Conservation (phyloP, 1,139 yeast species). For the Candida dubliniensis region DNA sequence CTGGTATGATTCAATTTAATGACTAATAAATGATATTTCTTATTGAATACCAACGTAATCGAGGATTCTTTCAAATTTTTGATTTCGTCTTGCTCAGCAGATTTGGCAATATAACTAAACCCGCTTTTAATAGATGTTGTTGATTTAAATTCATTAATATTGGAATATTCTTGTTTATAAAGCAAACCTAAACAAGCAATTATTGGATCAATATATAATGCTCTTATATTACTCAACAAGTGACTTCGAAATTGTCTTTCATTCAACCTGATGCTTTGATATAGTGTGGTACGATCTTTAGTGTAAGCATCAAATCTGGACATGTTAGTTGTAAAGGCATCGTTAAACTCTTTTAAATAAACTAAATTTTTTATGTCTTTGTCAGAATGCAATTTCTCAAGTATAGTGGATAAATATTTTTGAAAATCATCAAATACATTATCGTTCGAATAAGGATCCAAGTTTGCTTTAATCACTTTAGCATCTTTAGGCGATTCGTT, state of each 20-base stretch:
- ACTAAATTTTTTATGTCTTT: slow-evolving; percentile 32
- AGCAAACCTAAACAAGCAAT: slow-evolving; percentile 36
- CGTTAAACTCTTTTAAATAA: slow-evolving; percentile 39
- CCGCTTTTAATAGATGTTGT: slow-evolving; percentile 26
- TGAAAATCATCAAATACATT: slow-evolving; percentile 41
- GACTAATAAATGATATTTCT: slow-evolving; percentile 19
- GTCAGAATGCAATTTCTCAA: slow-evolving; percentile 20
- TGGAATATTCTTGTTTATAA: slow-evolving; percentile 34
- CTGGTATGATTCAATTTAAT: slow-evolving; percentile 23
- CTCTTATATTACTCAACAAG: slow-evolving; percentile 35
- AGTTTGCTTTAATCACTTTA: not conserved
- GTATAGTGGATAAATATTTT: slow-evolving; percentile 30
- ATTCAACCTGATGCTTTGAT: slow-evolving; percentile 14
- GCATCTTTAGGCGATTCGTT: slow-evolving; percentile 7
- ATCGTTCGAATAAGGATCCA: slow-evolving; percentile 17
- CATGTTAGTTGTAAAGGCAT: slow-evolving; percentile 31
- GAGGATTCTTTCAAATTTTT: slow-evolving; percentile 14
- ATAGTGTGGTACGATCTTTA: slow-evolving; percentile 6
- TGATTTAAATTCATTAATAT: slow-evolving; percentile 28
- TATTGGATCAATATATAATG: slow-evolving; percentile 42
- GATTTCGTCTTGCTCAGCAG: slow-evolving; percentile 6
- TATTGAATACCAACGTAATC: slow-evolving; percentile 13
- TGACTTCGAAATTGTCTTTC: slow-evolving; percentile 41
- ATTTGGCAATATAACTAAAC: slow-evolving; percentile 9
- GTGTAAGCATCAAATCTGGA: slow-evolving; percentile 15